A percentile compares a stretch with the other conserved stretches of the same genome.
Conservation (phyloP, 345 rosid species). For the Diplotaxis tenuifolia region DNA sequence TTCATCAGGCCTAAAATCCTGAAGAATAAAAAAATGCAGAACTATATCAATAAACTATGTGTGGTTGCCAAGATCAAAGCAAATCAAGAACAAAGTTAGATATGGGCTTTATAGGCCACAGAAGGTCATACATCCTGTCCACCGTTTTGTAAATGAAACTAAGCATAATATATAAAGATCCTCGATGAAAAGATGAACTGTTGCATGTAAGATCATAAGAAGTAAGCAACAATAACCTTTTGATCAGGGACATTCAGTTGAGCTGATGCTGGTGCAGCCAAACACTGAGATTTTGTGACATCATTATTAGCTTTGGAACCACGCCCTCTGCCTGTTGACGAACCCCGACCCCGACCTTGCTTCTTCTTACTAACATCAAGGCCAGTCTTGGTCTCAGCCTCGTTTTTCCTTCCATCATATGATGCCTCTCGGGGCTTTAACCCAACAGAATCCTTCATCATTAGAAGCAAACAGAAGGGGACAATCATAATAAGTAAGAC, state of each 20-base stretch:
- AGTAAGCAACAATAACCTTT: constrained; percentile 52
- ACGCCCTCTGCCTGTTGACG: constrained; percentile 79
- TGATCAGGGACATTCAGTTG: constrained; percentile 57
- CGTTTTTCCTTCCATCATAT: constrained; percentile 67
- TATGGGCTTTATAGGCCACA: background rate
- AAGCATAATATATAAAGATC: background rate
- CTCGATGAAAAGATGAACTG: constrained; percentile 1
- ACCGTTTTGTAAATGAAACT: background rate
- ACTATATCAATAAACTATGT: background rate
- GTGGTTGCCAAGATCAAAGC: constrained; percentile 13
- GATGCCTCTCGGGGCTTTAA: constrained; percentile 42
- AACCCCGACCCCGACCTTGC: constrained; percentile 82
- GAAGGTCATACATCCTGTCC: background rate
- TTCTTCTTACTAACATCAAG: constrained; percentile 65
- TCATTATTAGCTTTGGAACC: constrained; percentile 73
- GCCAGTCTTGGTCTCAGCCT: constrained; percentile 55
- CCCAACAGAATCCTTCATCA: constrained; percentile 12
- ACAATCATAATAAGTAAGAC: background rate
- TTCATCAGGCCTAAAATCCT: constrained; percentile 66
- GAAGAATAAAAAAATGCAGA: constrained; percentile 27
- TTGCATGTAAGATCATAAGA: constrained; percentile 1
- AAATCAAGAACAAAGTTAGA: constrained; percentile 10
- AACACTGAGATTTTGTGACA: constrained; percentile 44
- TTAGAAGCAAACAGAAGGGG: background rate
- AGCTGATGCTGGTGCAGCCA: constrained; percentile 45